phyloP scores from a whole-genome alignment of 176 grass and related monocot species.

The Typha latifolia region DNA sequence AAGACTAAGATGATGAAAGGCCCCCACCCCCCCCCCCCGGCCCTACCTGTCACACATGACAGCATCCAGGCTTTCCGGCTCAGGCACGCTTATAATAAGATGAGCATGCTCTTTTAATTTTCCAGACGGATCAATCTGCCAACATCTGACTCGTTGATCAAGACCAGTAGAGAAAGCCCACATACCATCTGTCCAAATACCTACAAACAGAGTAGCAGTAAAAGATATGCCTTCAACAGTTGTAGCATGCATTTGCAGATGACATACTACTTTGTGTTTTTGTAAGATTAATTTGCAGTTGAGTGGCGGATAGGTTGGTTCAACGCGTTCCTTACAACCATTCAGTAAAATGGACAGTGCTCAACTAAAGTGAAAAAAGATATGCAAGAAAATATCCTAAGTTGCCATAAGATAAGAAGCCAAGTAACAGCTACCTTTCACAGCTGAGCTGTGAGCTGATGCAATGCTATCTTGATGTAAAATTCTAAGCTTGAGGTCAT shows the following conservation, averaged over 20 bases:
- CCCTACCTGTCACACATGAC: slow-evolving; percentile 45
- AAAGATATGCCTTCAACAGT: background rate
- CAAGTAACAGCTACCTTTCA: slow-evolving; percentile 53
- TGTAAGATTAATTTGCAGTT: background rate
- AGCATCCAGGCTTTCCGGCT: slow-evolving; percentile 81
- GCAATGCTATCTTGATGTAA: slow-evolving; percentile 30
- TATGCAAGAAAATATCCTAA: background rate
- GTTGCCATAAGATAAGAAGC: no score
- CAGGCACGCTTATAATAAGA: slow-evolving; percentile 71
- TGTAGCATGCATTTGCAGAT: background rate
- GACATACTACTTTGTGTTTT: no score
- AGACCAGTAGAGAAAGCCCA: slow-evolving; percentile 87
- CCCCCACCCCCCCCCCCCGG: no score
- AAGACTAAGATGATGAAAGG: background rate
- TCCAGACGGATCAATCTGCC: slow-evolving; percentile 30
- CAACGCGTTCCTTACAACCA: background rate
- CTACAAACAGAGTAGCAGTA: slow-evolving; percentile 20
- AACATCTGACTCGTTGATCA: slow-evolving; percentile 83
- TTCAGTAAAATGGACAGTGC: background rate
- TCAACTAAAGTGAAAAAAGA: background rate
- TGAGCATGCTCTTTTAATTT: slow-evolving; percentile 45
- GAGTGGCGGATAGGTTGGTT: background rate
- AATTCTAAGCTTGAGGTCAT: slow-evolving; percentile 28
- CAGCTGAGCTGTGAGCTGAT: slow-evolving; percentile 75
- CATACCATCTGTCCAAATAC: slow-evolving; percentile 69